Conservation (phyloP, 305 asterid species). For the Fraxinus greggii region DNA sequence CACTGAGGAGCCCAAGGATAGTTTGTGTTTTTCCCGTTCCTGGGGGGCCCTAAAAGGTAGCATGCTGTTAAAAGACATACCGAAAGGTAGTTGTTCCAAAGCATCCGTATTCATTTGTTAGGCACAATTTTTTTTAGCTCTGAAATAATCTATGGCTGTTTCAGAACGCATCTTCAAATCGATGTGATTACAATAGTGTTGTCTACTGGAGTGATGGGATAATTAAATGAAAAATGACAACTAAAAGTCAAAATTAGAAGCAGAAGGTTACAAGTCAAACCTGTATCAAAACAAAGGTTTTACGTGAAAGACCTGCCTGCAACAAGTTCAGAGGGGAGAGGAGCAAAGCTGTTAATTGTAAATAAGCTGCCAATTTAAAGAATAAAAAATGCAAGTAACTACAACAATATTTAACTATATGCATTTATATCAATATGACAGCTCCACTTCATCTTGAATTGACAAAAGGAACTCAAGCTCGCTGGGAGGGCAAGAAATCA, state of each 20-base stretch:
- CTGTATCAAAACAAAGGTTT: constrained; percentile 83
- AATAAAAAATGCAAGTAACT: not conserved
- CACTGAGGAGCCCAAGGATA: constrained; percentile 92
- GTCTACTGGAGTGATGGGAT: constrained; percentile 1
- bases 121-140: constrained; percentile 10
- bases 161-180: not conserved
- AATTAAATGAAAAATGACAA: not conserved
- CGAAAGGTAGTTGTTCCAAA: not conserved
- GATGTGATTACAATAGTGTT: not conserved
- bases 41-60: constrained; percentile 86
- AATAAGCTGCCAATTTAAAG: constrained; percentile 8
- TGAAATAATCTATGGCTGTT: constrained; percentile 1
- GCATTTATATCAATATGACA: not conserved
- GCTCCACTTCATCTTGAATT: not conserved
- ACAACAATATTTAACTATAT: not conserved
- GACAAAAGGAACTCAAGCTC: not conserved
- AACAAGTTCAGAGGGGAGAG: constrained; percentile 29
- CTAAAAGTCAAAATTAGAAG: constrained; percentile 7
- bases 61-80: constrained; percentile 31
- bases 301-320: constrained; percentile 94
- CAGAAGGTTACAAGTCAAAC: constrained; percentile 43
- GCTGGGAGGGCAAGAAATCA: constrained; percentile 19
- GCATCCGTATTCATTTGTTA: not conserved
- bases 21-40: constrained; percentile 99
- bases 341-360: constrained; percentile 20